phyloP scores from a whole-genome alignment of 106 monocot genomes.

The Narthecium ossifragum region DNA sequence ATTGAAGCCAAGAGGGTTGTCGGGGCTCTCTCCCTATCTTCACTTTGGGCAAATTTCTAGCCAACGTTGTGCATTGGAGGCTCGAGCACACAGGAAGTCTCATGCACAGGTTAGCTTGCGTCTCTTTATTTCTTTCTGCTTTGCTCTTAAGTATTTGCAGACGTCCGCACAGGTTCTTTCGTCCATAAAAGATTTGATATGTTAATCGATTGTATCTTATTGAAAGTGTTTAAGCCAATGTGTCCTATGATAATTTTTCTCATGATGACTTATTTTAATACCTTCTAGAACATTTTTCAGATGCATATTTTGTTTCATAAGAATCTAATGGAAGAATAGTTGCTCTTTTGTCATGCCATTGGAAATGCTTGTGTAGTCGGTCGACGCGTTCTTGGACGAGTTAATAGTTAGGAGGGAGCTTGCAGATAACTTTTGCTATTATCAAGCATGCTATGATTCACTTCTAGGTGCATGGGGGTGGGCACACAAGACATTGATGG shows the following conservation, averaged over 20 bases:
- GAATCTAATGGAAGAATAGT: too few relatives aligned
- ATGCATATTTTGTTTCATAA: too few relatives aligned
- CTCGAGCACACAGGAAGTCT: conserved; percentile 38
- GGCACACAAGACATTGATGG: conserved; percentile 89
- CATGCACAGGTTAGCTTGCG: conserved; percentile 49
- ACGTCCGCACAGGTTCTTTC: too few relatives aligned
- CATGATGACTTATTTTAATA: too few relatives aligned
- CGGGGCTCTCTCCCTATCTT: conserved; percentile 84
- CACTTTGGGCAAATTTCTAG: conserved; percentile 94
- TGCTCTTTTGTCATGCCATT: too few relatives aligned
- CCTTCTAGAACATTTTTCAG: too few relatives aligned
- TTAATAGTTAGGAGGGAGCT: conserved; percentile 85
- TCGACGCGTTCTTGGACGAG: conserved; percentile 95
- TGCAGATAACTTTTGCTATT: conserved; percentile 95
- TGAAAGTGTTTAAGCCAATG: too few relatives aligned
- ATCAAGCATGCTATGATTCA: conserved; percentile 87
- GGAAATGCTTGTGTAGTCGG: conserved; percentile 34
- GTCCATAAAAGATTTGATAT: too few relatives aligned
- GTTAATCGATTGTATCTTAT: too few relatives aligned
- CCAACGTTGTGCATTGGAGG: conserved; percentile 82
- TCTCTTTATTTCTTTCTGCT: too few relatives aligned
- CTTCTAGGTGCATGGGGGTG: conserved; percentile 92
- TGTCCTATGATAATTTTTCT: too few relatives aligned
- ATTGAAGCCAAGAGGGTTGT: conserved; percentile 49
- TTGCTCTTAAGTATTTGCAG: too few relatives aligned